Base-by-base conservation (phyloP, 2,329 filamentous ascomycete genomes). In the Endoconidiophora polonica region DNA sequence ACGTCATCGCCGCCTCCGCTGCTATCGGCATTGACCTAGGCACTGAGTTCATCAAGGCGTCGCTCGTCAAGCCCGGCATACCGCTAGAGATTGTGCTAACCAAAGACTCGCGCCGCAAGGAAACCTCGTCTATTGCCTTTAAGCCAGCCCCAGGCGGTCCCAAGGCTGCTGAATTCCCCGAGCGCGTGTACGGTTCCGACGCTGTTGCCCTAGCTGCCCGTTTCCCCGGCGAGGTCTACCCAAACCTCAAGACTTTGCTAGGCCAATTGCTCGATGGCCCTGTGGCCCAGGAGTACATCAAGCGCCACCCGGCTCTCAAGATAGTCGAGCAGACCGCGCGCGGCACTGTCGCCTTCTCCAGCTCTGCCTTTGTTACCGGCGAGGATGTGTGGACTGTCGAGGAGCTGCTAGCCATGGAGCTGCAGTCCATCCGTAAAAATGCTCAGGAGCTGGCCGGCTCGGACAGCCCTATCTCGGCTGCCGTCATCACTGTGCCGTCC, bases 61-160 rank as follows among this genome's bases (percentile, higher is more conserved):
- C 85, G 12, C 77, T 98, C 40, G 90, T 98, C 55, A 96, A 96
- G 68, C 91, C 91, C 2, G 91, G 91, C 54, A 90, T 94, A 48
- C 91, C 91, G 9, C 85, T 98, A 62, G 91, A 98, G 58, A 96
- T 98, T 57, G 90, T 98, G 63, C 76, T 95, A 51, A 95, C 88
- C 26, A 98, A 96, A 64, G 91, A 98, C 68, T 95, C 91, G 26
- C 85, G 94, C 65, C 83, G 91, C 61, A 98, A 98, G 71, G 91
- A 98, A 65, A 77, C 76, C 22, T 86, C 88, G 2, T 88, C 87
- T 40, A 79, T 98, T 57, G 83, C 86, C 41, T 96, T 98, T 70
- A 96, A 98, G 68, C 86, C 88, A 37, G 73, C 77, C n/a, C 76
- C 76, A 58, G 69, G 74, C 59, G 76, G 74, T 49, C 71, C 77